Evolutionary conservation across 106 monocot genomes (phyloP), one percentile per base, ranked within the genome.

Genomic region (Apostasia shenzhenica): DNA sequence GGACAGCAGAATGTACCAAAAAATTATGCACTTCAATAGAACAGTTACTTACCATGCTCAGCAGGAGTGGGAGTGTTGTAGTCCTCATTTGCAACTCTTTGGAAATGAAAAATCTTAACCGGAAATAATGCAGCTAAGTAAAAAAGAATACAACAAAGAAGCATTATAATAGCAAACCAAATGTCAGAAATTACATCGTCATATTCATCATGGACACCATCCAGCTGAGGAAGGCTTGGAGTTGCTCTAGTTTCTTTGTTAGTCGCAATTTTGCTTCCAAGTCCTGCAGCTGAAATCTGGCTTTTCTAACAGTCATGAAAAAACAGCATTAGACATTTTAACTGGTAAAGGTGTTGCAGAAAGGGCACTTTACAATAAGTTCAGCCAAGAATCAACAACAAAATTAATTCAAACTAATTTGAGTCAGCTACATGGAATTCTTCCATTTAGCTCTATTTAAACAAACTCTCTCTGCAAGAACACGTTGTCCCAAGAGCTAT

Each of bases 141-240:
- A 67, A 70, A 13, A 67, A 55, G 59, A 59, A 67, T n/a, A 4
- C 51, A 38, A 67, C 62, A 47, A 61, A 58, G 49, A 52, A 2
- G 13, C 37, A 14, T 8, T 39, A 45, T 68, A 63, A 61, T 70
- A 63, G 13, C n/a, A 11, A 3, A 4, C 26, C 2, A 50, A 43
- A 38, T 45, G 71, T 78, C 62, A 3, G 42, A 40, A 51, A 67
- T 54, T 88, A 91, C 91, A 69, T 86, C 78, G 61, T 85, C 86
- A 76, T 82, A 91, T 57, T 88, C 91, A 77, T 95, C 95, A 65
- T 91, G 79, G 59, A 70, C 57, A 70, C 95, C 95, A 82, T 95
- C 95, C 47, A 69, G 61, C 68, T 95, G 95, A 47, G 88, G 91
- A 77, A 95, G 69, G n/a, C 39, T 14, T 51, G 5, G 49, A 68